Conservation (phyloP, 2,329 filamentous ascomycete species). For the Fusarium zealandicum region DNA sequence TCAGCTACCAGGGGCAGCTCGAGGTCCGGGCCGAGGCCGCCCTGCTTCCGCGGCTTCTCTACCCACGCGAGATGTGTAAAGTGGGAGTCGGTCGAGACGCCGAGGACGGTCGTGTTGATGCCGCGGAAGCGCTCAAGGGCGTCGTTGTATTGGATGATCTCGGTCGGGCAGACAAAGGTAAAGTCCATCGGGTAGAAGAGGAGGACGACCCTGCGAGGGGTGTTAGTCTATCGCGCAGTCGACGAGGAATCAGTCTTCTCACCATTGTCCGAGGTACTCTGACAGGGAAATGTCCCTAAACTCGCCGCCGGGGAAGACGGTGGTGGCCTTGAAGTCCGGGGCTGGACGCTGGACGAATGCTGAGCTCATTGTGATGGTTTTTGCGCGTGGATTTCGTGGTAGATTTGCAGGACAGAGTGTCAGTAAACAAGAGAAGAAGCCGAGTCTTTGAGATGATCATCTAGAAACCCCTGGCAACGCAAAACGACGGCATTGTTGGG, state of each 20-base stretch:
- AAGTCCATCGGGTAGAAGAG: slow-evolving; percentile 73
- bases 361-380: slow-evolving; percentile 48
- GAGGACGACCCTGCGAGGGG: slow-evolving; percentile 63
- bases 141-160: slow-evolving; percentile 71
- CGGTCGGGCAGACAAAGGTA: slow-evolving; percentile 72
- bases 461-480: slow-evolving; percentile 14
- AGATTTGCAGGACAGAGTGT: background rate
- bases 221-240: background rate
- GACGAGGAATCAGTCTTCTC: slow-evolving; percentile 5
- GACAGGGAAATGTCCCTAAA: slow-evolving; percentile 56
- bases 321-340: slow-evolving; percentile 57
- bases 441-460: slow-evolving; percentile 1
- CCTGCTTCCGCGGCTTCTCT: slow-evolving; percentile 63
- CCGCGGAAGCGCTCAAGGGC: slow-evolving; percentile 65
- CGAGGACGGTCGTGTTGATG: slow-evolving; percentile 66
- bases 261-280: slow-evolving; percentile 58
- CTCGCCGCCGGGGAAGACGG: slow-evolving; percentile 57
- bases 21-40: slow-evolving; percentile 66
- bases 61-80: slow-evolving; percentile 66
- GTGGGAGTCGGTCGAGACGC: slow-evolving; percentile 68
- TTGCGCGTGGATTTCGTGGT: background rate
- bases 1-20: slow-evolving; percentile 69
- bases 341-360: slow-evolving; percentile 58
- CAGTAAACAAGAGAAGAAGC: background rate
- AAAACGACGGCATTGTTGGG: background rate